Conservation (phyloP, 176 grass and related monocot genomes). For the Cenchrus fungigraminus region DNA sequence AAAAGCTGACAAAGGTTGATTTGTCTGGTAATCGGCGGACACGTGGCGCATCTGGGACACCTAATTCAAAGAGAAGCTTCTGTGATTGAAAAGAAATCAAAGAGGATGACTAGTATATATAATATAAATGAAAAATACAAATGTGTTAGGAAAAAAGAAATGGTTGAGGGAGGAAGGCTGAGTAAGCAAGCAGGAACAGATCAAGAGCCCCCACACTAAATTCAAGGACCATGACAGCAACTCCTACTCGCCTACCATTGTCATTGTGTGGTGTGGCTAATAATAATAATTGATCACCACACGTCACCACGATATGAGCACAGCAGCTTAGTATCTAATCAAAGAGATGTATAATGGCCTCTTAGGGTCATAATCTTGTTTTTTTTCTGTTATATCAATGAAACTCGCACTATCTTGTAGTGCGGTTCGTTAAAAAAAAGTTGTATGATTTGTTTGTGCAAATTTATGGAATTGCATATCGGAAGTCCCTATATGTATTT, state of each 20-base stretch:
- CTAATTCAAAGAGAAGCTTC: constrained; percentile 54
- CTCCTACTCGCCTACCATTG: constrained; percentile 42
- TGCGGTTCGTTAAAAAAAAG: background rate
- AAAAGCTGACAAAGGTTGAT: constrained; percentile 23
- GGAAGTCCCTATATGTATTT: background rate
- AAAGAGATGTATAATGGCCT: background rate
- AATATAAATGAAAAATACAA: constrained; percentile 51
- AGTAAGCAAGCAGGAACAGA: constrained; percentile 60
- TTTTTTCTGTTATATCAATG: too few relatives aligned
- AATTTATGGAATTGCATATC: background rate
- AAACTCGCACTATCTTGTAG: too few relatives aligned
- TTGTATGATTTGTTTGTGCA: background rate
- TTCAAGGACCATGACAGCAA: constrained; percentile 62
- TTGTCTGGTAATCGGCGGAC: background rate
- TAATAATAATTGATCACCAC: constrained; percentile 34
- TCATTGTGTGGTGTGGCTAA: constrained; percentile 38
- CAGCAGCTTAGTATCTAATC: constrained; percentile 17
- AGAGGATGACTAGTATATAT: constrained; percentile 9
- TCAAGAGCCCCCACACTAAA: constrained; percentile 51
- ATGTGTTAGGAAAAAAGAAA: constrained; percentile 38
- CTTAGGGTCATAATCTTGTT: too few relatives aligned
- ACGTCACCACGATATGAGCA: constrained; percentile 39
- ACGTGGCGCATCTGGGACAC: constrained; percentile 12
- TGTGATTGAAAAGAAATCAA: constrained; percentile 49
- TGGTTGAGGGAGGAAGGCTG: constrained; percentile 41